A percentile compares a stretch with the other conserved stretches of the same genome.
Conservation (phyloP, 257 asterid species). For the Linaria vulgaris region DNA sequence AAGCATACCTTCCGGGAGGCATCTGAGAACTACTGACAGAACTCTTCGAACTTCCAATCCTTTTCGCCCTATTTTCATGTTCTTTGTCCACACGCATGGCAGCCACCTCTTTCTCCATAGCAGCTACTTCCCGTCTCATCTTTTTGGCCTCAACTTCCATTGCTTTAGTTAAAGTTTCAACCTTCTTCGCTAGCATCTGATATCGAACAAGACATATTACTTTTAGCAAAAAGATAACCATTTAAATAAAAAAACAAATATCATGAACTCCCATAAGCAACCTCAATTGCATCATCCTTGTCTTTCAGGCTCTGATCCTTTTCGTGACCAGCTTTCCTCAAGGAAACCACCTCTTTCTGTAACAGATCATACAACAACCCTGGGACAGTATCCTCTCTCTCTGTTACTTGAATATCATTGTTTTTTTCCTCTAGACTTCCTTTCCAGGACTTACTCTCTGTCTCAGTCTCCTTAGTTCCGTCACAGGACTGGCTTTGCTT, state of each 20-base stretch:
- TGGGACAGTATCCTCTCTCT: slow-evolving; percentile 75
- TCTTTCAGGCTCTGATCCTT: slow-evolving; percentile 97
- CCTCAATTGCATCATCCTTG: slow-evolving; percentile 99
- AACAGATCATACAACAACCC: slow-evolving; percentile 77
- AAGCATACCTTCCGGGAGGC: slow-evolving; percentile 73
- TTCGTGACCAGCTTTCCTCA: slow-evolving; percentile 89
- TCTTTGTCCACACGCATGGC: slow-evolving; percentile 93
- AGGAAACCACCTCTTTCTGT: slow-evolving; percentile 85
- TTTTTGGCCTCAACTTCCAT: slow-evolving; percentile 99
- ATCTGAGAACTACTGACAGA: slow-evolving; percentile 68
- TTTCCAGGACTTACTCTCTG: slow-evolving; percentile 60
- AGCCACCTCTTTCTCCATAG: slow-evolving; percentile 99
- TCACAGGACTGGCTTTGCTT: slow-evolving; percentile 91
- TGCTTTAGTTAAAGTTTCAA: slow-evolving; percentile 91
- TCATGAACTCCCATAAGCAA: slow-evolving; percentile 28
- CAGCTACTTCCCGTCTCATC: slow-evolving; percentile 98
- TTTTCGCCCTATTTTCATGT: slow-evolving; percentile 69
- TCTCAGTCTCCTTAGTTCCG: slow-evolving; percentile 71
- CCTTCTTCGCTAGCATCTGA: slow-evolving; percentile 96
- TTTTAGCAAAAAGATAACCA: slow-evolving; percentile 24
- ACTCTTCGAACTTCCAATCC: slow-evolving; percentile 65
- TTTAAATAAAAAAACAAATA: slow-evolving; percentile 12
- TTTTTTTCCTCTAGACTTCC: slow-evolving; percentile 63
- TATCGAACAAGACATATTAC: slow-evolving; percentile 19
- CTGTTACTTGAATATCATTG: slow-evolving; percentile 53